phyloP scores from a whole-genome alignment of 1,284 basidiomycete species.

The Termitomyces sp. region DNA sequence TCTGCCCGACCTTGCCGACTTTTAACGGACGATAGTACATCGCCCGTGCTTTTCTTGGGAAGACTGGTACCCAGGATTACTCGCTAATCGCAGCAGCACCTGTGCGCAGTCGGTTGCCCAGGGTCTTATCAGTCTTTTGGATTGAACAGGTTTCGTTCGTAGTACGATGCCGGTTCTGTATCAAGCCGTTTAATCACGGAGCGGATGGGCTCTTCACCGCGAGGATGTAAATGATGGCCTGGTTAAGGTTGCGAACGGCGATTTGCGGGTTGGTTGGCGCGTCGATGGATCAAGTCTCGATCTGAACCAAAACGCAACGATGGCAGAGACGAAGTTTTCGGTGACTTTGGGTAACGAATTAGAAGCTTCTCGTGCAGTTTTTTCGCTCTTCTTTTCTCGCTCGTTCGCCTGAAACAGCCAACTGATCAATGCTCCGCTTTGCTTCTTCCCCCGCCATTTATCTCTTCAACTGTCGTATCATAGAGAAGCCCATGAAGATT shows the following conservation, averaged over 20 bases:
- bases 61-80: background rate
- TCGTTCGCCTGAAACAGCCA: slow-evolving; percentile 48
- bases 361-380: slow-evolving; percentile 12
- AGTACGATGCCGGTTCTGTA: slow-evolving; percentile 1
- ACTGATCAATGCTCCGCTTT: slow-evolving; percentile 51
- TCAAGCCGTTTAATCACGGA: slow-evolving; percentile 5
- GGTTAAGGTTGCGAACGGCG: slow-evolving; percentile 16
- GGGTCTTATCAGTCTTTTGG: slow-evolving; percentile 38
- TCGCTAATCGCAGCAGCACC: slow-evolving; percentile 3
- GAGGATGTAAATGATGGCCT: slow-evolving; percentile 21
- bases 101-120: slow-evolving; percentile 15
- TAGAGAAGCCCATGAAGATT: slow-evolving; percentile 97
- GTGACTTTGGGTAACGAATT: slow-evolving; percentile 33
- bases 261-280: background rate
- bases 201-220: slow-evolving; percentile 17
- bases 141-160: slow-evolving; percentile 18
- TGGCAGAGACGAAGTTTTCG: slow-evolving; percentile 39
- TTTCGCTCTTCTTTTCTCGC: slow-evolving; percentile 32
- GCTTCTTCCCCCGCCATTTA: slow-evolving; percentile 23
- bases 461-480: slow-evolving; percentile 16
- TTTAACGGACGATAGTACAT: slow-evolving; percentile 8
- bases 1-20: slow-evolving; percentile 25
- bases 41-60: background rate
- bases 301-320: slow-evolving; percentile 4
- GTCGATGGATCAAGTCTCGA: slow-evolving; percentile 13